A percentile compares a stretch with the other conserved stretches of the same genome.
Evolutionary conservation across 495 filamentous ascomycete genomes (phyloP).

Genomic region (Astrothelium macrocarpum): DNA sequence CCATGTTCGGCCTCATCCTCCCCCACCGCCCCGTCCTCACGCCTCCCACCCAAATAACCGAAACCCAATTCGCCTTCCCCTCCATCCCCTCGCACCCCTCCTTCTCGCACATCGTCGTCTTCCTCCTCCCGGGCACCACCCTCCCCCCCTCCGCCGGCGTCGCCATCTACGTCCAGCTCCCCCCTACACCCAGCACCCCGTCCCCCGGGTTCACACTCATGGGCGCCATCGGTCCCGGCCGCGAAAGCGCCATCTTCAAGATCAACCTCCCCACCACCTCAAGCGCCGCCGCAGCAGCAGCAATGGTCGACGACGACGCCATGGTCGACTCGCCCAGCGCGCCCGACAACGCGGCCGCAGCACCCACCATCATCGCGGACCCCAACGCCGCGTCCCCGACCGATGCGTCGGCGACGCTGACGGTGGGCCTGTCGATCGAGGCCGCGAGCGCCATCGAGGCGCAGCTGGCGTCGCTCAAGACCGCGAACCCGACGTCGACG

Average conservation of each 20-base stretch:
- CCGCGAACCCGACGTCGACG: slow-evolving; percentile 31
- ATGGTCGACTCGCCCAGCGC: slow-evolving; percentile 29
- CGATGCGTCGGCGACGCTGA: slow-evolving; percentile 37
- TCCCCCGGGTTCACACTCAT: slow-evolving; percentile 60
- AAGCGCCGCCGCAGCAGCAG: slow-evolving; percentile 19
- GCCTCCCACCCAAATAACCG: slow-evolving; percentile 48
- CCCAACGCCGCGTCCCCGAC: too few relatives aligned
- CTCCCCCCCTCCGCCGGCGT: slow-evolving; percentile 72
- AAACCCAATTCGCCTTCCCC: slow-evolving; percentile 58
- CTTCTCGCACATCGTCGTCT: slow-evolving; percentile 78
- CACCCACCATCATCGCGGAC: slow-evolving; percentile 6
- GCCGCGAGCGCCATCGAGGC: slow-evolving; percentile 57
- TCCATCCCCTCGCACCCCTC: slow-evolving; percentile 42
- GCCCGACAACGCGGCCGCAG: background rate
- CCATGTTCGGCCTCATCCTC: slow-evolving; percentile 35
- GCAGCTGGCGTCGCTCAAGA: slow-evolving; percentile 51
- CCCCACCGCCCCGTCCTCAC: slow-evolving; percentile 52
- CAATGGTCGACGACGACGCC: slow-evolving; percentile 28
- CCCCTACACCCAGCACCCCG: slow-evolving; percentile 25
- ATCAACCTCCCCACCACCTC: slow-evolving; percentile 31
- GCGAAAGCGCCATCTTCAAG: slow-evolving; percentile 82
- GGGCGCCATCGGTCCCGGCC: slow-evolving; percentile 77
- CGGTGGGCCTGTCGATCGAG: slow-evolving; percentile 79
- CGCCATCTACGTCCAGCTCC: slow-evolving; percentile 75
- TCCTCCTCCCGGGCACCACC: slow-evolving; percentile 69